These are phyloP conservation scores for Mycosphaerella arachidis DNA, from an alignment of 2,329 filamentous ascomycete species.

Conservation along the genomic window DNA sequence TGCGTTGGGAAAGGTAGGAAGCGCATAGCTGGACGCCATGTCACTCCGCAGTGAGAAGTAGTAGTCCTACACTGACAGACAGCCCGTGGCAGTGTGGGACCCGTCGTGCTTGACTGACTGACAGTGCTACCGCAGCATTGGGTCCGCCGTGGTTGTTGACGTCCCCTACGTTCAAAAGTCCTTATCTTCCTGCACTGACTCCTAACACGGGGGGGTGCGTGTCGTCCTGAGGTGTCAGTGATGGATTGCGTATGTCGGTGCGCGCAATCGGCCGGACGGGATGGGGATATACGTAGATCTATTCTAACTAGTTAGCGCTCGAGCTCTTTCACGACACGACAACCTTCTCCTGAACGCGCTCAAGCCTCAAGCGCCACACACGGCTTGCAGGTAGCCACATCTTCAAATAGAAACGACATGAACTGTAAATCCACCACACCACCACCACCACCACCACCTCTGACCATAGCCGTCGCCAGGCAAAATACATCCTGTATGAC, in stretches of 20 bases:
- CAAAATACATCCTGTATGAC: not conserved
- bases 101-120: not conserved
- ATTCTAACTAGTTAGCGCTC: not conserved
- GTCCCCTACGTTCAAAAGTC: not conserved
- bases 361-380: too few species aligned
- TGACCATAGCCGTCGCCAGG: not conserved
- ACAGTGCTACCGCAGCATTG: not conserved
- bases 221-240: not conserved
- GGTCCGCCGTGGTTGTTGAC: conserved; percentile 8
- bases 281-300: not conserved
- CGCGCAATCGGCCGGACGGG: not conserved
- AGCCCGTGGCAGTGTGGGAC: not conserved
- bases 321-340: not conserved
- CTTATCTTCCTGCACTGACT: not conserved
- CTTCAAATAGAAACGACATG: not conserved
- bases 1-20: conserved; percentile 30
- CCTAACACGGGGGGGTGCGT: too few species aligned
- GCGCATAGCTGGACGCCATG: conserved; percentile 46
- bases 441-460: not conserved
- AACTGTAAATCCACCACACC: not conserved
- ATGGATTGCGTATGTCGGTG: not conserved
- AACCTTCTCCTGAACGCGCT: not conserved
- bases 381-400: conserved; percentile 1
- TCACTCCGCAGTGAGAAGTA: too few species aligned
- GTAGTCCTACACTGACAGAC: too few species aligned